A percentile compares a stretch with the other conserved stretches of the same genome.
phyloP scores from a whole-genome alignment of 371 early-diverging fungal species.

The Mortierella sp. region DNA sequence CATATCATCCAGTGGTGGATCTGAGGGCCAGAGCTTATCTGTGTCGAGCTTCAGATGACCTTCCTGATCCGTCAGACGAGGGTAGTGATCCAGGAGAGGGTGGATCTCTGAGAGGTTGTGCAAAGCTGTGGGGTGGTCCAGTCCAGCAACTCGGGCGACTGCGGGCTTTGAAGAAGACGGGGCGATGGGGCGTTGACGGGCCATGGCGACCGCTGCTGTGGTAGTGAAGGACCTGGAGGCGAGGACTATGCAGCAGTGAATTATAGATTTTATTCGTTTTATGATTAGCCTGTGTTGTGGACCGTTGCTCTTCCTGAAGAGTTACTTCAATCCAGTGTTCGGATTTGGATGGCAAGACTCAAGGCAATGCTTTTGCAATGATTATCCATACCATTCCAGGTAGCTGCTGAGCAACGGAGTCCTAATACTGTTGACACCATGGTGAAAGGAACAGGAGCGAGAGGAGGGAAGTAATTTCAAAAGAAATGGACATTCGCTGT shows the following conservation, averaged over 20 bases:
- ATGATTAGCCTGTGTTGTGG: no score
- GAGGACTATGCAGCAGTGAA: conserved; percentile 1
- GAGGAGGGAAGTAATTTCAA: no score
- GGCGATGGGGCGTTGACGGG: conserved; percentile 38
- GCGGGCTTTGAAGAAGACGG: conserved; percentile 1
- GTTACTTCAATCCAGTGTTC: no score
- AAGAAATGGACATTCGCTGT: no score
- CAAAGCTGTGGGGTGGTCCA: conserved; percentile 14
- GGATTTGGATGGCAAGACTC: no score
- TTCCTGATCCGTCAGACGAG: conserved; percentile 30
- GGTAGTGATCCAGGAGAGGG: conserved; percentile 52
- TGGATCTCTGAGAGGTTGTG: conserved; percentile 52
- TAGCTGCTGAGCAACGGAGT: no score
- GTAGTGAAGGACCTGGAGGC: conserved; percentile 25
- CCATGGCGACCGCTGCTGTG: conserved; percentile 25
- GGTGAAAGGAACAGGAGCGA: no score
- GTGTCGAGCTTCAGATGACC: conserved; percentile 38
- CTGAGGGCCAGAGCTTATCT: conserved; percentile 29
- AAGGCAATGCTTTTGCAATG: no score
- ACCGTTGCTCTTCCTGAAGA: no score
- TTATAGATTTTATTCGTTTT: no score
- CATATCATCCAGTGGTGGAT: conserved; percentile 51
- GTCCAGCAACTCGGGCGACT: conserved; percentile 22
- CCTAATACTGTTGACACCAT: no score
- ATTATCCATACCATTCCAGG: no score